phyloP scores from a whole-genome alignment of 2,329 filamentous ascomycete species.

The Fusarium sp. region DNA sequence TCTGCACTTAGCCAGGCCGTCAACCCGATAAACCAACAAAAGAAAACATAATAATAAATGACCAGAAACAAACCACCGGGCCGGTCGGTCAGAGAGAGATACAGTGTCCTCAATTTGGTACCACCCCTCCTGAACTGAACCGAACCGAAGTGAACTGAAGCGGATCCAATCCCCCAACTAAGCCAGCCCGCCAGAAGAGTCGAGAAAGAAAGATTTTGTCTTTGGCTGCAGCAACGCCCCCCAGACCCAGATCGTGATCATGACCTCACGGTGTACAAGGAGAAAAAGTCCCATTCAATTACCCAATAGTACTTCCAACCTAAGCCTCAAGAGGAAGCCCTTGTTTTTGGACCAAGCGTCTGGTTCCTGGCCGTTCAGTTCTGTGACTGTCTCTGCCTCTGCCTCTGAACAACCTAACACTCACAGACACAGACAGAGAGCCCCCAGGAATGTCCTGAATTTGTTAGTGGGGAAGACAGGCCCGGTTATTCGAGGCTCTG shows the following conservation, averaged over 20 bases:
- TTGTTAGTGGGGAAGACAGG: constrained; percentile 34
- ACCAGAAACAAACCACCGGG: constrained; percentile 29
- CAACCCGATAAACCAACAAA: constrained; percentile 7
- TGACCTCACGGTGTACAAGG: constrained; percentile 46
- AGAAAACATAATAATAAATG: neutral
- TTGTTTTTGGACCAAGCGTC: constrained; percentile 41
- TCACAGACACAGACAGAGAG: neutral
- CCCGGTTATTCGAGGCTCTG: constrained; percentile 53
- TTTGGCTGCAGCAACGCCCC: constrained; percentile 26
- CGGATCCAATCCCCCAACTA: constrained; percentile 31
- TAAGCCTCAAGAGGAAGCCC: constrained; percentile 48
- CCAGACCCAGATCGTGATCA: constrained; percentile 48
- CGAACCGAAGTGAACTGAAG: constrained; percentile 2
- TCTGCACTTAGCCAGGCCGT: neutral
- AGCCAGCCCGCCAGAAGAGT: constrained; percentile 46
- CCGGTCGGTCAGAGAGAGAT: constrained; percentile 36
- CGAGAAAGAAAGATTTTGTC: constrained; percentile 38
- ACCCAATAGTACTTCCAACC: constrained; percentile 48
- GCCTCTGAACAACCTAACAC: neutral
- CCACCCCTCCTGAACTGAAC: constrained; percentile 28
- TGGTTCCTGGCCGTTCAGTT: constrained; percentile 49
- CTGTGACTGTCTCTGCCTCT: constrained; percentile 18
- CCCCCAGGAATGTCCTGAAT: constrained; percentile 24
- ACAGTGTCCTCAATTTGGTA: constrained; percentile 22
- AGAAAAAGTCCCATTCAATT: constrained; percentile 46